Evolutionary conservation across 257 asterid species (phyloP).

Genomic region (Coffea canephora): DNA sequence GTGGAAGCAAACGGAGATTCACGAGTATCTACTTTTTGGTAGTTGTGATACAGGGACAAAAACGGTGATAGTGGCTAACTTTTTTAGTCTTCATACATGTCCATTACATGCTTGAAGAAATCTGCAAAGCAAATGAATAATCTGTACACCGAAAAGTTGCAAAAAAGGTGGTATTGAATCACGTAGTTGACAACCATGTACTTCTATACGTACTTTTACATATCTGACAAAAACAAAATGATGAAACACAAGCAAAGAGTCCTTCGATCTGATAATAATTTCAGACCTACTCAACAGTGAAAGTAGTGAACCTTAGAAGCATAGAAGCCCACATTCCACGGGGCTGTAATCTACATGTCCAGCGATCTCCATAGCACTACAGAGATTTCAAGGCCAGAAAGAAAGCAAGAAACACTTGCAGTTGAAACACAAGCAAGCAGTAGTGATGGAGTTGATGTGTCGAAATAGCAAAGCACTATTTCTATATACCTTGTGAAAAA

Average conservation of each 20-base stretch:
- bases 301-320: not conserved
- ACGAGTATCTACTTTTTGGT: not conserved
- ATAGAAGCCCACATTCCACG: not conserved
- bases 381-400: not conserved
- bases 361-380: not conserved
- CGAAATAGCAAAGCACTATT: no score
- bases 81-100: conserved; percentile 12
- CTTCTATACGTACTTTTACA: not conserved
- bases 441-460: not conserved
- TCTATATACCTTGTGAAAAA: no score
- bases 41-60: not conserved
- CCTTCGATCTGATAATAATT: not conserved
- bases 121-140: conserved; percentile 13
- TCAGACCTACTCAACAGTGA: not conserved
- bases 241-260: not conserved
- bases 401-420: not conserved
- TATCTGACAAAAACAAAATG: not conserved
- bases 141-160: not conserved
- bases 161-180: not conserved
- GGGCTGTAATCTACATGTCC: conserved; percentile 2
- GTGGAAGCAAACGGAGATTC: not conserved
- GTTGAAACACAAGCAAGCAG: not conserved
- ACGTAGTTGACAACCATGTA: not conserved
- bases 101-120: conserved; percentile 16
- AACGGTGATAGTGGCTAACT: conserved; percentile 3